Base-by-base conservation (phyloP, 768 basidiomycete species). In the Boletus fagicola region DNA sequence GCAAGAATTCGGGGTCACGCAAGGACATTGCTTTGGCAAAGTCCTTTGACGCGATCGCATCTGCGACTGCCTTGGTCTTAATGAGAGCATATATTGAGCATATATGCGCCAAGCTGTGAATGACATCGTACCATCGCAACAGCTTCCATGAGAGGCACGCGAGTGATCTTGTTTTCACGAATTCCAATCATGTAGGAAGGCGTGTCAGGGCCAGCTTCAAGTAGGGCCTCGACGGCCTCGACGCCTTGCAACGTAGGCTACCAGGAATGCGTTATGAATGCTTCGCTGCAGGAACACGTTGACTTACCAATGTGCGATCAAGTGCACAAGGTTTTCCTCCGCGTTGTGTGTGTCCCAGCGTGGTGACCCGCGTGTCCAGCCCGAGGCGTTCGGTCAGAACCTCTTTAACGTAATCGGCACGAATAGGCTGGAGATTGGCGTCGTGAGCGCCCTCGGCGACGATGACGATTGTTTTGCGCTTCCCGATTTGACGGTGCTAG, bases 121-220 rank as follows among this genome's bases (percentile, higher is more conserved):
- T 31, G 35, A 46, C 18, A 28, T 47, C 66, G 36, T 65, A 92
- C 94, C 87, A 87, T 86, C 44, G 84, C 83, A 18, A 99, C 97
- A 51, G 97, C 96, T 58, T 98, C 91, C 80, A 97, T 82, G 44
- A 99, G 76, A 15, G 94, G 93, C 10, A 95, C 87, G 28, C 93
- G 84, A 9, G 82, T 94, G 63, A 99, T 92, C 76, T 96, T 96
- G 77, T 97, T 98, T 76, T 98, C 95, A 61, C 84, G 83, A 39
- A 97, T 80, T 24, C 97, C 95, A 67, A 99, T 98, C 89, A 99
- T 96, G 70, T 95, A 98, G 0, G 94, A 96, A 5, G 96, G 96
- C 0, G 90, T 93, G 20, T 89, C 84, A 5, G 95, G 93, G 0
- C 84, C 90, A 0, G 96, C 83, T 64, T 88, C 85, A 7, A 98